phyloP scores from a whole-genome alignment of 495 filamentous ascomycete species.

The Apiosordaria backusii region DNA sequence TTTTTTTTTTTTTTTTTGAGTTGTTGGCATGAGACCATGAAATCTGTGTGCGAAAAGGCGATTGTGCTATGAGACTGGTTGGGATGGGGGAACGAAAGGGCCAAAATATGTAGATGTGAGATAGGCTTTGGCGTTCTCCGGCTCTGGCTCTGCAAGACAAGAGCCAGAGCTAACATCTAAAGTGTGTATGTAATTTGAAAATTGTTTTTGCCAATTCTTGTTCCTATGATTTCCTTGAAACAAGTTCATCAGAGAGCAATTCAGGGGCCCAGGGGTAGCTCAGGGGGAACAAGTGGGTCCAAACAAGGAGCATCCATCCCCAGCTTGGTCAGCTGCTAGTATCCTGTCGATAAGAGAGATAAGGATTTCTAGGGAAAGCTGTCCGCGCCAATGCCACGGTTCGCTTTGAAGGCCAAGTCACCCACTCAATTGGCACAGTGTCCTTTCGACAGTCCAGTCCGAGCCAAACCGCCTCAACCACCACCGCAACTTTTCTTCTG shows the following conservation, averaged over 20 bases:
- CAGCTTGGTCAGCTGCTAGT: too few relatives aligned
- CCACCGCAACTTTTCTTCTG: background rate
- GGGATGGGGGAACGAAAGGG: background rate
- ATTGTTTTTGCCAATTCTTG: too few relatives aligned
- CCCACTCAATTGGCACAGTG: conserved; percentile 13
- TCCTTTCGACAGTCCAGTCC: conserved; percentile 15
- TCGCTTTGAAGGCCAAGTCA: background rate
- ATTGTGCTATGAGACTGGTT: background rate
- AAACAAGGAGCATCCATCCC: too few relatives aligned
- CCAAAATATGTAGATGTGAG: background rate
- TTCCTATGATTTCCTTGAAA: too few relatives aligned
- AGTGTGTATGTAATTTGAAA: background rate
- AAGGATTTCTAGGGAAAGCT: background rate
- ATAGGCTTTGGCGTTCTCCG: background rate
- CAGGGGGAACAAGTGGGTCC: too few relatives aligned
- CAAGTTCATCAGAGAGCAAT: too few relatives aligned
- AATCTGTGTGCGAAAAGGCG: background rate
- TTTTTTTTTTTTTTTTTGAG: background rate
- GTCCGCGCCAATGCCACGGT: background rate
- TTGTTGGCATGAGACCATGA: background rate
- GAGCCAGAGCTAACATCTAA: background rate
- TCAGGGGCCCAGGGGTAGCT: too few relatives aligned
- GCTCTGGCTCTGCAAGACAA: background rate
- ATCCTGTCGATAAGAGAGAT: background rate
- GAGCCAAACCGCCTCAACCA: conserved; percentile 5